Percentiles rank a stretch among this genome's conserved stretches.
Evolutionary conservation across 1,284 basidiomycete species (phyloP).

Genomic region (Earliella scabrosa): DNA sequence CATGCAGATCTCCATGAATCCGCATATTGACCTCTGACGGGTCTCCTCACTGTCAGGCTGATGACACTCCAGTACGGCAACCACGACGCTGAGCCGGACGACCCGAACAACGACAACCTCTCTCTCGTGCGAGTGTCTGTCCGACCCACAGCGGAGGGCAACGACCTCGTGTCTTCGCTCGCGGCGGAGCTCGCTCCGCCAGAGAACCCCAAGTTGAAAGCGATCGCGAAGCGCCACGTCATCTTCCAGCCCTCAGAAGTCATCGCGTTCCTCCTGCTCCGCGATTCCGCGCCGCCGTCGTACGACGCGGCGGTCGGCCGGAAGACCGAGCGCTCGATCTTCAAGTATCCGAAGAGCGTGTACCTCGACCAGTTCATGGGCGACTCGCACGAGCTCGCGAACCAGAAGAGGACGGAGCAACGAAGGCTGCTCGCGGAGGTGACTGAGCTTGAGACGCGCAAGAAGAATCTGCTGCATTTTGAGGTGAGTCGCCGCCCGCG

Average conservation of each 20-base stretch:
- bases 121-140: slow-evolving; percentile 47
- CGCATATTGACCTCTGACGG: too few relatives aligned
- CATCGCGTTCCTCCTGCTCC: slow-evolving; percentile 59
- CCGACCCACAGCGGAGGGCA: slow-evolving; percentile 40
- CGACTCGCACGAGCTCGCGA: slow-evolving; percentile 56
- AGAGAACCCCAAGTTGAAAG: slow-evolving; percentile 12
- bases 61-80: slow-evolving; percentile 47
- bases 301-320: slow-evolving; percentile 27
- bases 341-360: slow-evolving; percentile 64
- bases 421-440: slow-evolving; percentile 53
- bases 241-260: slow-evolving; percentile 66
- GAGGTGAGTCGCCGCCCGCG: slow-evolving; percentile 48
- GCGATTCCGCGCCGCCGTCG: slow-evolving; percentile 32
- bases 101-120: slow-evolving; percentile 37
- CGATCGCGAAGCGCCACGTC: slow-evolving; percentile 42
- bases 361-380: slow-evolving; percentile 74
- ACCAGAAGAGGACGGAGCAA: slow-evolving; percentile 49
- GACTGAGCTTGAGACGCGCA: slow-evolving; percentile 47
- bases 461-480: slow-evolving; percentile 50
- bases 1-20: slow-evolving; percentile 5
- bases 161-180: slow-evolving; percentile 64
- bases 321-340: slow-evolving; percentile 46
- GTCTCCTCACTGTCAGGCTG: too few relatives aligned
- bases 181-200: slow-evolving; percentile 48
- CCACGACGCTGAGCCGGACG: slow-evolving; percentile 35